Evolutionary conservation across 176 grass and related monocot genomes (phyloP).

Genomic region (Ananas comosus): DNA sequence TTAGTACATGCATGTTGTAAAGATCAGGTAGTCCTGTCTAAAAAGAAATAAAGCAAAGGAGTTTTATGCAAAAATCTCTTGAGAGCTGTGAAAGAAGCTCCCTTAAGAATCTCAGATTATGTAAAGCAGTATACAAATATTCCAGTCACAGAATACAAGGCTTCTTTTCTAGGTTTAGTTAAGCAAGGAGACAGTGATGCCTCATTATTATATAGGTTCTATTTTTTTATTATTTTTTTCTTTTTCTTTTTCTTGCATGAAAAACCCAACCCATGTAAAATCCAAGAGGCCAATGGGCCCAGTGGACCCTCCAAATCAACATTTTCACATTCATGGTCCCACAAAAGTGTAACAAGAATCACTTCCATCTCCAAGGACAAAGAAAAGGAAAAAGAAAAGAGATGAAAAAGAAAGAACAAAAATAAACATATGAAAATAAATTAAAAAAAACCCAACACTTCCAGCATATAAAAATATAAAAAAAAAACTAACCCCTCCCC

Average conservation of each 20-base stretch:
- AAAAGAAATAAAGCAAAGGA: no score
- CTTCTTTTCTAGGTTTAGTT: no score
- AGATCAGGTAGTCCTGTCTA: no score
- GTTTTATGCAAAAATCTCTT: no score
- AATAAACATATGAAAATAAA: background rate
- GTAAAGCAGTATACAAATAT: no score
- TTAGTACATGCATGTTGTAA: no score
- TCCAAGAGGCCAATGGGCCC: background rate
- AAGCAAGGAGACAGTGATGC: no score
- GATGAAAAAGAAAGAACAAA: background rate
- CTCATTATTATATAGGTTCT: no score
- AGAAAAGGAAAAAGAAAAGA: slow-evolving; percentile 1
- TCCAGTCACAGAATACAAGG: no score
- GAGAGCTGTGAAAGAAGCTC: no score
- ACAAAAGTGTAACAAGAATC: slow-evolving; percentile 15
- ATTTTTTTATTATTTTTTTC: no score
- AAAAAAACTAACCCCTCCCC: background rate
- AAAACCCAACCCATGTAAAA: background rate
- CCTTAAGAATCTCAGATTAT: no score
- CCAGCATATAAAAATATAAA: background rate
- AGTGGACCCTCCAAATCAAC: background rate
- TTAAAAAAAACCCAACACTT: background rate
- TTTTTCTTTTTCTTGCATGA: background rate
- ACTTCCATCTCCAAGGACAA: slow-evolving; percentile 18
- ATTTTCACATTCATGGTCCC: slow-evolving; percentile 4